Conservation (phyloP, 2,329 filamentous ascomycete genomes). For the Gyromitra esculenta region DNA sequence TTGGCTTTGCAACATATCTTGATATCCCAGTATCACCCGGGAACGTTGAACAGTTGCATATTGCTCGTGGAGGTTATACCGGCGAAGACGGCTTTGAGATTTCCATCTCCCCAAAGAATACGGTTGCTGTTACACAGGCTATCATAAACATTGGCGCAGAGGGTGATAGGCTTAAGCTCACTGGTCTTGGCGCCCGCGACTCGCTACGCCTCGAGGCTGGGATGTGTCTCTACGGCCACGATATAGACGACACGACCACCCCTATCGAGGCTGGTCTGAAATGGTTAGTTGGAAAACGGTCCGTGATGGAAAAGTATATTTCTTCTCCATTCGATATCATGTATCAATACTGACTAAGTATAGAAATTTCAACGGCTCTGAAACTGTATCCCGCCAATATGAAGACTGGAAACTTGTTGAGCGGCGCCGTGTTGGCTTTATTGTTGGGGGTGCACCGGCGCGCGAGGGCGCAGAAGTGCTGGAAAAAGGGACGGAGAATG, state of each 20-base stretch:
- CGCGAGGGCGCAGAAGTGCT: slow-evolving; percentile 87
- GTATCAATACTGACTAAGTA: slow-evolving; percentile 47
- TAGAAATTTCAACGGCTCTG: slow-evolving; percentile 85
- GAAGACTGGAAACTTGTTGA: slow-evolving; percentile 66
- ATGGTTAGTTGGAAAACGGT: slow-evolving; percentile 85
- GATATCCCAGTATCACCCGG: slow-evolving; percentile 26
- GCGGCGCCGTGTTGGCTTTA: slow-evolving; percentile 80
- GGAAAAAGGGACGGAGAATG: slow-evolving; percentile 68
- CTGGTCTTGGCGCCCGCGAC: slow-evolving; percentile 89
- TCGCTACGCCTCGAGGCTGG: slow-evolving; percentile 93
- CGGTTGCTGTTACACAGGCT: slow-evolving; percentile 73
- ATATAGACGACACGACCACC: slow-evolving; percentile 81
- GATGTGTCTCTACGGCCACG: slow-evolving; percentile 99
- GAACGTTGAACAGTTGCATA: slow-evolving; percentile 66
- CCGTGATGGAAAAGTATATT: slow-evolving; percentile 44
- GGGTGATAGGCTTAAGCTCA: slow-evolving; percentile 75
- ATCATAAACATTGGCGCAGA: slow-evolving; percentile 70
- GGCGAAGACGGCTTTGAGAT: slow-evolving; percentile 99
- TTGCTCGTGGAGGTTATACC: slow-evolving; percentile 92
- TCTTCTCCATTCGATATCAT: background rate
- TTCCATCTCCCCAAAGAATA: slow-evolving; percentile 76
- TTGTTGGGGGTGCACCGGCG: slow-evolving; percentile 86
- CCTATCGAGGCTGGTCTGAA: slow-evolving; percentile 73
- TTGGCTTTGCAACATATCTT: slow-evolving; percentile 72
- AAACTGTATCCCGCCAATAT: slow-evolving; percentile 76